Conservation (phyloP, 2,329 filamentous ascomycete species). For the Microsporum audouinii region DNA sequence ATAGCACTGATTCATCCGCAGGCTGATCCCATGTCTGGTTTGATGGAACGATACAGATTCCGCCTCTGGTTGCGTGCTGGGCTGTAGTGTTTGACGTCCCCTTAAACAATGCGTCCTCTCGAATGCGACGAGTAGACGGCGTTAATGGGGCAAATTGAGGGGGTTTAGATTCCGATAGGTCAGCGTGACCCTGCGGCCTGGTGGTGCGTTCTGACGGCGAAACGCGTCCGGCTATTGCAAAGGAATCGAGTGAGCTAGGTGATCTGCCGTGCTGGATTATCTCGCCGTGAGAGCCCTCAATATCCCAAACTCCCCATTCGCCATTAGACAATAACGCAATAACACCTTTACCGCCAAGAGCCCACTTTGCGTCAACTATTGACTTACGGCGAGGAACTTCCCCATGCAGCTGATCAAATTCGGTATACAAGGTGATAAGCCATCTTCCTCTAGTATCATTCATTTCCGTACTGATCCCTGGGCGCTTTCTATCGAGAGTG, state of each 20-base stretch:
- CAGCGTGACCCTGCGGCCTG: conserved; percentile 16
- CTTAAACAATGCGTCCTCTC: conserved; percentile 36
- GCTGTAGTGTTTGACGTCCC: conserved; percentile 23
- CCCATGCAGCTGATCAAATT: conserved; percentile 26
- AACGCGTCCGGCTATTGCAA: conserved; percentile 34
- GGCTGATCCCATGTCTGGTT: conserved; percentile 26
- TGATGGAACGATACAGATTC: conserved; percentile 31
- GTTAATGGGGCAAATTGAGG: conserved; percentile 37
- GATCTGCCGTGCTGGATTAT: conserved; percentile 29
- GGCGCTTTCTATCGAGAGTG: conserved; percentile 21
- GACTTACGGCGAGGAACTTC: conserved; percentile 29
- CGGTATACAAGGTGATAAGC: conserved; percentile 32
- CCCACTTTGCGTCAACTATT: conserved; percentile 37
- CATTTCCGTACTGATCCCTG: conserved; percentile 24
- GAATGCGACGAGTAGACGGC: conserved; percentile 37
- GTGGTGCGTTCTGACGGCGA: conserved; percentile 15
- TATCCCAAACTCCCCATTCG: conserved; percentile 41
- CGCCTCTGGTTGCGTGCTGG: conserved; percentile 26
- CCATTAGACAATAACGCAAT: conserved; percentile 37
- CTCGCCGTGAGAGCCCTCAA: conserved; percentile 32
- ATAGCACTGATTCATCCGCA: conserved; percentile 34
- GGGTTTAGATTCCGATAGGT: conserved; percentile 21
- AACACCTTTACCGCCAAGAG: conserved; percentile 34
- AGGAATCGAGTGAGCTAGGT: conserved; percentile 31
- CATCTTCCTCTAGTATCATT: conserved; percentile 31